Evolutionary conservation across 345 rosid genomes (phyloP).

Genomic region (Eutrema japonicum): DNA sequence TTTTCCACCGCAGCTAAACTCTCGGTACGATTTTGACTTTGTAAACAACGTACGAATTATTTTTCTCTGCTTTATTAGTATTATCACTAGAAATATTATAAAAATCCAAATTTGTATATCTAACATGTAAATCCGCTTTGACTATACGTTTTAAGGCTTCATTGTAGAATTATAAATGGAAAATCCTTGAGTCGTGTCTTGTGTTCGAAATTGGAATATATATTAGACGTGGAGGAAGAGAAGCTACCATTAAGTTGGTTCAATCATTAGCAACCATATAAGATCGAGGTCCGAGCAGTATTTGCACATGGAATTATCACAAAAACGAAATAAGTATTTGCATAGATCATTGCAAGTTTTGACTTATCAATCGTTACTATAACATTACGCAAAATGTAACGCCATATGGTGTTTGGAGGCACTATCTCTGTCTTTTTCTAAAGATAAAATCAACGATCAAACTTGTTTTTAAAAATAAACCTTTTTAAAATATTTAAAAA

Average conservation of each 20-base stretch:
- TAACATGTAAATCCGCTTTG: background rate
- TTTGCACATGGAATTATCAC: too few relatives aligned
- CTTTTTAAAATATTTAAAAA: too few relatives aligned
- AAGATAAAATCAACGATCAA: too few relatives aligned
- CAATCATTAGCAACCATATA: background rate
- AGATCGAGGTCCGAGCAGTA: too few relatives aligned
- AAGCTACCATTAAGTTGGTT: slow-evolving; percentile 8
- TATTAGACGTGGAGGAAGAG: background rate
- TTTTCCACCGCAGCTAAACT: slow-evolving; percentile 20
- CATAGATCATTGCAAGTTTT: slow-evolving; percentile 4
- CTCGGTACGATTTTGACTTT: slow-evolving; percentile 27
- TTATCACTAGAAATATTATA: background rate
- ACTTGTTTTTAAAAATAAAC: too few relatives aligned
- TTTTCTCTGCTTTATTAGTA: background rate
- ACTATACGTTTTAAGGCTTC: slow-evolving; percentile 8
- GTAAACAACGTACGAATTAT: background rate
- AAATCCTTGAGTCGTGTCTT: background rate
- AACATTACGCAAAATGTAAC: background rate
- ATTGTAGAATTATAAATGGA: background rate
- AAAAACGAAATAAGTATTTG: background rate
- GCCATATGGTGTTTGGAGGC: background rate
- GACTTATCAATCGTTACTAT: background rate
- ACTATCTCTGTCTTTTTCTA: background rate
- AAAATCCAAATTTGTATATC: background rate
- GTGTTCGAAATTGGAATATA: background rate